Base-by-base conservation (phyloP, 2,329 filamentous ascomycete species). In the Karstenula rhodostoma region DNA sequence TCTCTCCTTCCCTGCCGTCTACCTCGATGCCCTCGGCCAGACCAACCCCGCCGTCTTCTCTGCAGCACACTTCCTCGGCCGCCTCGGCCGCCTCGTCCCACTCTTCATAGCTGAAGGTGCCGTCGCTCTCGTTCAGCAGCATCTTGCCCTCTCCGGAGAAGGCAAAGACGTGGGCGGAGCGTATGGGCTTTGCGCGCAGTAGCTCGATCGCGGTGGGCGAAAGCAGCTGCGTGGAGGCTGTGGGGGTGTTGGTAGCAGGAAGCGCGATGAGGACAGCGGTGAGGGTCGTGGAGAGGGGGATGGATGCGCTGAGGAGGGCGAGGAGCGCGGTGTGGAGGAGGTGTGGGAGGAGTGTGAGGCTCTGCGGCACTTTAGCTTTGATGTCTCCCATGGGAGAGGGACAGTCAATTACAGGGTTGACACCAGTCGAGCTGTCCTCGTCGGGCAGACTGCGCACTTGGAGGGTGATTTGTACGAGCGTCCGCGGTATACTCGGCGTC, bases 241-340 rank as follows among this genome's bases (percentile, higher is more conserved):
- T 72, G 44, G 61, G 93, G 23, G 90, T 90, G 58, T 89, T 86
- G 13, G 90, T 90, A 57, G 88, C 86, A 40, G 89, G 89, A 69
- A 98, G 83, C 3, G 94, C 93, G 29, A 98, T 85, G 2, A 91
- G 88, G 10, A 91, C 92, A 29, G 93, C 93, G 25, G 97, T 83
- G 4, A 97, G 85, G 15, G 91, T 89, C 63, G 89, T 87, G 47
- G 88, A 89, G 72, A 98, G 84, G 13, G 94, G 93, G 35, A 97
- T 85, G 1, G 91, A 90, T 27, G 91, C 93, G 46, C 93, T 93
- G 37, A 98, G 82, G 17, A 98, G 85, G 23, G 92, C 89, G 42
- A 95, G 92, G 57, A 98, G 86, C 42, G 92, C 86, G 1, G 93
- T 89, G 77, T 97, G 93, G 32, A 97, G 81, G 63, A 97, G 84